Base-by-base conservation (phyloP, 352 stramenopile species). In the Aphanomyces stellatus region DNA sequence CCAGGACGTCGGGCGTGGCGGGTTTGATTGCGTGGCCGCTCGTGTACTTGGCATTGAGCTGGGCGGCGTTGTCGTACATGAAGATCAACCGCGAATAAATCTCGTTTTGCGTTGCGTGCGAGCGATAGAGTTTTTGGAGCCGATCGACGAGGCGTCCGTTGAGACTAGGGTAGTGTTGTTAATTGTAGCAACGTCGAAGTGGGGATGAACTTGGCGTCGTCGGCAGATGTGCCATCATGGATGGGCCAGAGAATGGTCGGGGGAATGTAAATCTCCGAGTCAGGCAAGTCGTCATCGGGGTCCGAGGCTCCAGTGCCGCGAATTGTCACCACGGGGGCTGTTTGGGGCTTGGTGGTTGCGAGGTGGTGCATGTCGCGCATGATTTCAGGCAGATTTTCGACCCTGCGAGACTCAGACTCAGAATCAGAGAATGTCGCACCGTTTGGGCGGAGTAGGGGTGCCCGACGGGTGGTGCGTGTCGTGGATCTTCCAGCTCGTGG, bases 221-320 rank as follows among this genome's bases (percentile, higher is more conserved):
- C n/a, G n/a, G n/a, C n/a, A n/a, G n/a, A n/a, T n/a, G n/a, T n/a
- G n/a, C n/a, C n/a, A n/a, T n/a, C n/a, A n/a, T n/a, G n/a, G n/a
- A n/a, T n/a, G n/a, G 60, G 60, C 60, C 60, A 67, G 13, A 67
- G 11, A 51, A 67, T 67, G 30, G 46, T 57, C n/a, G 60, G 60
- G 3, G 60, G 60, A 19, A 67, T 59, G 19, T 67, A 67, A n/a
- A 67, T 30, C n/a, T 56, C 60, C 15, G 31, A 27, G 13, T 40
- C n/a, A n/a, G n/a, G n/a, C n/a, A n/a, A n/a, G n/a, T n/a, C n/a
- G n/a, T n/a, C n/a, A n/a, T n/a, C n/a, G n/a, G n/a, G n/a, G n/a
- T n/a, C n/a, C n/a, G n/a, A n/a, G n/a, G n/a, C n/a, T n/a, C n/a
- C n/a, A n/a, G n/a, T n/a, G n/a, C n/a, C n/a, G n/a, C n/a, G n/a